Evolutionary conservation across 1,139 yeast species (phyloP).

Genomic region (Taphrina wiesneri): DNA sequence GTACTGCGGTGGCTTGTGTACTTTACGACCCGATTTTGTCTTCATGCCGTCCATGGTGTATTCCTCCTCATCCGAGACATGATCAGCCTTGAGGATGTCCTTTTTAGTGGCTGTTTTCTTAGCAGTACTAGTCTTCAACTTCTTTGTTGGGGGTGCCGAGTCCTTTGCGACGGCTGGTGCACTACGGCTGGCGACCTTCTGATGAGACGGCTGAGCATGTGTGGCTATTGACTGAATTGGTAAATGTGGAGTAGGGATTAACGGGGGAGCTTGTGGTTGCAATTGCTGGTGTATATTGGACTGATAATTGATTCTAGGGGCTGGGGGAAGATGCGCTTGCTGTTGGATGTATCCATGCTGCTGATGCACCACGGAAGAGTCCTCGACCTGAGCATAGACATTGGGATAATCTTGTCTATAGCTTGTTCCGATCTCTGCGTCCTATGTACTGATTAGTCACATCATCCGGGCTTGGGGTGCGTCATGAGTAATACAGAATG

Average conservation of each 20-base stretch:
- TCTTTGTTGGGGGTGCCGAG: slow-evolving; percentile 17
- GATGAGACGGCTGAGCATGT: not conserved
- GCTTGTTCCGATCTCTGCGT: not conserved
- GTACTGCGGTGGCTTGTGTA: slow-evolving; percentile 41
- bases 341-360: not conserved
- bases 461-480: not conserved
- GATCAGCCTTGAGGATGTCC: not conserved
- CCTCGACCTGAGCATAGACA: not conserved
- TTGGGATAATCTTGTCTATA: not conserved
- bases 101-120: slow-evolving; percentile 4
- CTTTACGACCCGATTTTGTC: slow-evolving; percentile 41
- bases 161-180: not conserved
- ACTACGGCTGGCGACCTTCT: not conserved
- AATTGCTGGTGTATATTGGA: not conserved
- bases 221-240: not conserved
- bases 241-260: slow-evolving; percentile 6
- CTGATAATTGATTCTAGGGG: not conserved
- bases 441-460: not conserved
- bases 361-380: not conserved
- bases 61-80: slow-evolving; percentile 38
- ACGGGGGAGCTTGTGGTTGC: slow-evolving; percentile 1
- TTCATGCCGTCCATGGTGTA: slow-evolving; percentile 40
- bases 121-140: not conserved
- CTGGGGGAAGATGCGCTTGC: slow-evolving; percentile 1
- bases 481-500: not conserved